These are phyloP conservation scores for Pestalotiopsis sp. DNA, from an alignment of 2,329 filamentous ascomycete species.

Conservation along the genomic window DNA sequence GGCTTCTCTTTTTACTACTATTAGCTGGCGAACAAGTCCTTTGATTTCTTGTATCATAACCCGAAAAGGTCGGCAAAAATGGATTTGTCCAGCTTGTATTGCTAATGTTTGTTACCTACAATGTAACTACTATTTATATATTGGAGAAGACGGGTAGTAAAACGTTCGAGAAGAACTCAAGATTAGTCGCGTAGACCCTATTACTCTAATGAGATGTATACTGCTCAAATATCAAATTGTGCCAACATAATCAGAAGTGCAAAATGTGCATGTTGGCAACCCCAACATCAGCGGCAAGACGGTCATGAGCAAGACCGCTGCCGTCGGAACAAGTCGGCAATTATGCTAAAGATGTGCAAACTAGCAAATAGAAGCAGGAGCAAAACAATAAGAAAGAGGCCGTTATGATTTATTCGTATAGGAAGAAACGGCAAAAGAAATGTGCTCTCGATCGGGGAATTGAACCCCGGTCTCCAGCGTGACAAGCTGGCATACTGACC, in stretches of 20 bases:
- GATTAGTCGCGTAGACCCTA: neutral
- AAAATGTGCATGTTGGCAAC: neutral
- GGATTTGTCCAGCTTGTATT: neutral
- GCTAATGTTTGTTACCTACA: constrained; percentile 7
- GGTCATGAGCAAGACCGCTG: no score
- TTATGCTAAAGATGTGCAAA: neutral
- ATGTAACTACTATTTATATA: neutral
- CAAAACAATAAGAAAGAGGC: neutral
- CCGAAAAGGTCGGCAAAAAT: neutral
- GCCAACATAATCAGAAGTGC: neutral
- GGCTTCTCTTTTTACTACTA: neutral
- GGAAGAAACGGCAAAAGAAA: neutral
- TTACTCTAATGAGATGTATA: neutral
- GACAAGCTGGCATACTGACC: constrained; percentile 33
- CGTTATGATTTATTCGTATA: neutral
- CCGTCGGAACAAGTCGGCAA: neutral
- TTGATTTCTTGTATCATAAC: constrained; percentile 10
- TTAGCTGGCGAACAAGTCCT: neutral
- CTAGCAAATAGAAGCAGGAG: neutral
- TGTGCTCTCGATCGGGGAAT: constrained; percentile 38
- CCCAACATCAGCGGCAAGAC: no score
- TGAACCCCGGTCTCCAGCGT: constrained; percentile 37
- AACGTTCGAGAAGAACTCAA: neutral
- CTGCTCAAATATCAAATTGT: neutral
- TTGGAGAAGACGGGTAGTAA: neutral